Evolutionary conservation across 2,329 filamentous ascomycete genomes (phyloP).

Genomic region (Alternaria brassicae): DNA sequence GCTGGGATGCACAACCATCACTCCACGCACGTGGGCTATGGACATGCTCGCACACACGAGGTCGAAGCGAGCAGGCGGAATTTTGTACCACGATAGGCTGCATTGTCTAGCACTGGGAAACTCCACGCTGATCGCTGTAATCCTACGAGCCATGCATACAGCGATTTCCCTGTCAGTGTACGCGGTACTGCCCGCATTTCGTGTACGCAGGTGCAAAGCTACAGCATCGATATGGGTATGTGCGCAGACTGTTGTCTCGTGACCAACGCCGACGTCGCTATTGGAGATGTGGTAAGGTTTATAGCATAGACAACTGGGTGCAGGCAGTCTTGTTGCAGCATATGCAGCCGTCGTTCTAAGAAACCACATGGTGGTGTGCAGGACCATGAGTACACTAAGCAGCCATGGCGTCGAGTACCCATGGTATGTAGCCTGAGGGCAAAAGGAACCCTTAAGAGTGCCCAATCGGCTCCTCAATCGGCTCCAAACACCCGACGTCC

Average conservation of each 20-base stretch:
- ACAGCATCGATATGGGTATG: background rate
- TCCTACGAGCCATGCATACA: background rate
- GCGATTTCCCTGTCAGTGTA: background rate
- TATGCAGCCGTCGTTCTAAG: background rate
- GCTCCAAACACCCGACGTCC: background rate
- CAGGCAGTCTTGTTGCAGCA: background rate
- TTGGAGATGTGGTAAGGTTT: background rate
- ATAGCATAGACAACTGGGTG: background rate
- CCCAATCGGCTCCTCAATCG: background rate
- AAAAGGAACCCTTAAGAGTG: background rate
- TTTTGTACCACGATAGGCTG: background rate
- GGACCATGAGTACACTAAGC: background rate
- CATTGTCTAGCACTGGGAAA: background rate
- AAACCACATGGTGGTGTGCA: background rate
- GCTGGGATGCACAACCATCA: background rate
- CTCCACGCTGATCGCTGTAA: constrained; percentile 2
- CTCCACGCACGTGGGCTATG: constrained; percentile 4
- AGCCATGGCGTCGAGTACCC: background rate
- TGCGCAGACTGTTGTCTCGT: background rate
- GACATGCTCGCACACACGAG: constrained; percentile 1
- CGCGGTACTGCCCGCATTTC: constrained; percentile 7
- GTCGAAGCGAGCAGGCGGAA: background rate
- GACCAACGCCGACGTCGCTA: background rate
- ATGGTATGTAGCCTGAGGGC: background rate
- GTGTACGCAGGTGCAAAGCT: background rate